Evolutionary conservation across 768 basidiomycete genomes (phyloP).

Genomic region (Auriscalpium vulgare): DNA sequence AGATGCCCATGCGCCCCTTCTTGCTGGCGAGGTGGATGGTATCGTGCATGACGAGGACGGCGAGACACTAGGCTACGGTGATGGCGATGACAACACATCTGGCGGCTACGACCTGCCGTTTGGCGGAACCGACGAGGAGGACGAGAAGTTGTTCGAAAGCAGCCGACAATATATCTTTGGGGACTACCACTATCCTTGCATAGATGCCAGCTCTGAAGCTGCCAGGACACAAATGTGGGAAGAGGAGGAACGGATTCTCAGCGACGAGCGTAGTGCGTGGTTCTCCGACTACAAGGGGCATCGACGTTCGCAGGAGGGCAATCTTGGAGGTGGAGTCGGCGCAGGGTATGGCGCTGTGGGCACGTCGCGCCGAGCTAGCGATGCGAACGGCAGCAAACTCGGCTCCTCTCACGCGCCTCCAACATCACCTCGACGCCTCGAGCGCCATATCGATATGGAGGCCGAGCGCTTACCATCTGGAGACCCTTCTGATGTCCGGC

Average conservation of each 20-base stretch:
- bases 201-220: slow-evolving; percentile 78
- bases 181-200: slow-evolving; percentile 83
- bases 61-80: too few relatives aligned
- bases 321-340: slow-evolving; percentile 13
- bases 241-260: slow-evolving; percentile 79
- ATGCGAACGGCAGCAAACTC: background rate
- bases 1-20: slow-evolving; percentile 70
- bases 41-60: slow-evolving; percentile 58
- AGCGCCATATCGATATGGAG: slow-evolving; percentile 38
- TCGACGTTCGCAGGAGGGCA: slow-evolving; percentile 28
- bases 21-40: slow-evolving; percentile 51
- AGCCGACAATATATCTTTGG: slow-evolving; percentile 80
- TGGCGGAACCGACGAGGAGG: slow-evolving; percentile 55
- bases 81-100: slow-evolving; percentile 42
- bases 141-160: slow-evolving; percentile 71
- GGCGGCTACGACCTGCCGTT: slow-evolving; percentile 58
- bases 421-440: slow-evolving; percentile 10
- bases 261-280: slow-evolving; percentile 68
- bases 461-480: slow-evolving; percentile 28
- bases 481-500: slow-evolving; percentile 30
- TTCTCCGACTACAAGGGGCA: slow-evolving; percentile 49
- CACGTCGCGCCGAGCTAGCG: background rate
- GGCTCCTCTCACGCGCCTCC: slow-evolving; percentile 3
- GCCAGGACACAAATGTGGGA: slow-evolving; percentile 64
- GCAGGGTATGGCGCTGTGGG: slow-evolving; percentile 53